phyloP scores from a whole-genome alignment of 352 stramenopile species.

The Thalassiosira exigua region DNA sequence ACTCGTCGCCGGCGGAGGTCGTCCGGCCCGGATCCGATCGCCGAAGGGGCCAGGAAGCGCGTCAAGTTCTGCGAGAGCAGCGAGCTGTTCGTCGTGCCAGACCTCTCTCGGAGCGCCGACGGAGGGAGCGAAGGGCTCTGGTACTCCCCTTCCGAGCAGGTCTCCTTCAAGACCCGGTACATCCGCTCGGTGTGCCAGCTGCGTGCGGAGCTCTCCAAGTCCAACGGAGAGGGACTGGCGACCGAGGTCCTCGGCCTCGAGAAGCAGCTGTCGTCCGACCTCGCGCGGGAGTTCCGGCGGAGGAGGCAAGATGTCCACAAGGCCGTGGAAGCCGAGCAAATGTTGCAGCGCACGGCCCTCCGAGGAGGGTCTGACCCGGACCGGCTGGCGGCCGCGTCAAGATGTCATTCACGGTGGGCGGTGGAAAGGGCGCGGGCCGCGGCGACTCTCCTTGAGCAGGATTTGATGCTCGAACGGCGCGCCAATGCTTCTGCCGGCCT shows the following conservation, averaged over 20 bases:
- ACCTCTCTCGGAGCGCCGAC: neutral
- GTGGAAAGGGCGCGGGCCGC: neutral
- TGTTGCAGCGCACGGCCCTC: neutral
- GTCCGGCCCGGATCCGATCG: too few species aligned
- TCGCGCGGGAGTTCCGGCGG: conserved; percentile 4
- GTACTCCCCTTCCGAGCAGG: neutral
- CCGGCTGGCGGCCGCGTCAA: neutral
- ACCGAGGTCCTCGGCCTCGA: conserved; percentile 8
- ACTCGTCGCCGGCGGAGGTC: too few species aligned
- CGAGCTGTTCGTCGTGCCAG: conserved; percentile 26
- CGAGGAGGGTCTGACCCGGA: neutral
- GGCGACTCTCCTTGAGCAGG: neutral
- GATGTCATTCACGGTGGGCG: conserved; percentile 8
- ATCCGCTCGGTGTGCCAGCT: neutral
- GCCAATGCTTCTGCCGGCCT: too few species aligned
- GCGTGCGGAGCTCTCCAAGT: neutral
- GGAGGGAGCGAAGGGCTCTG: neutral
- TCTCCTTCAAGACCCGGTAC: neutral
- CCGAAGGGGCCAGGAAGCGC: too few species aligned
- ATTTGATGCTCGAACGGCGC: too few species aligned
- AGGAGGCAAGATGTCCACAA: conserved; percentile 3
- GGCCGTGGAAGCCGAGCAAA: conserved; percentile 9
- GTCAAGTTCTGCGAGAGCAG: conserved; percentile 14
- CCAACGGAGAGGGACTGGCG: neutral
- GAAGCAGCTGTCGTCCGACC: neutral